Evolutionary conservation across 2,329 filamentous ascomycete genomes (phyloP).

Genomic region (Proliferodiscus dingleyae): DNA sequence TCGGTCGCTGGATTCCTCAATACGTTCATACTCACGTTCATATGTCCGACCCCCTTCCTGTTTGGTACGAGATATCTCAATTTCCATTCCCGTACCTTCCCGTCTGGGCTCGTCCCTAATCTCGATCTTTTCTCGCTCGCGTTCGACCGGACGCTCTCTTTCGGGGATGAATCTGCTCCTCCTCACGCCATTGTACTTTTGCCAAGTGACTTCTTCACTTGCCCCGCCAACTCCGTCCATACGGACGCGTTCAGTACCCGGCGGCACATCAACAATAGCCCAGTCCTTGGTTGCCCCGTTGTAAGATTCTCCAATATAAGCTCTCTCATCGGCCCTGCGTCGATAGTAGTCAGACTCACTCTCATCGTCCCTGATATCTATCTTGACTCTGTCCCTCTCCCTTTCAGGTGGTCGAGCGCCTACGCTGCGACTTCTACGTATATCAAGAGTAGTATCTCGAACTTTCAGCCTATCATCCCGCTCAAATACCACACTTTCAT

Average conservation of each 20-base stretch:
- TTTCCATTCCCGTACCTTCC: conserved; percentile 25
- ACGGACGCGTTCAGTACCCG: conserved; percentile 74
- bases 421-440: conserved; percentile 24
- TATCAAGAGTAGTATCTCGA: conserved; percentile 33
- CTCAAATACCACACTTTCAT: conserved; percentile 65
- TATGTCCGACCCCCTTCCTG: conserved; percentile 16
- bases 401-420: conserved; percentile 22
- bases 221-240: conserved; percentile 76
- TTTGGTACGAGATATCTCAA: conserved; percentile 23
- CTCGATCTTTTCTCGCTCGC: conserved; percentile 18
- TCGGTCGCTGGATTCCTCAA: conserved; percentile 48
- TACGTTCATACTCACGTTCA: conserved; percentile 40
- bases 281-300: conserved; percentile 72
- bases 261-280: conserved; percentile 78
- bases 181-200: conserved; percentile 72
- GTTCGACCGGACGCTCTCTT: conserved; percentile 39
- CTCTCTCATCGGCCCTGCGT: conserved; percentile 63
- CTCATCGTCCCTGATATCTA: conserved; percentile 31
- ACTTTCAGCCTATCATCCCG: conserved; percentile 31
- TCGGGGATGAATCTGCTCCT: conserved; percentile 70
- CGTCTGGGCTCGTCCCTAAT: conserved; percentile 21
- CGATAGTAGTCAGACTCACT: conserved; percentile 58
- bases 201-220: conserved; percentile 73
- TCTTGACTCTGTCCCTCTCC: neutral
- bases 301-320: conserved; percentile 66